Evolutionary conservation across 2,329 filamentous ascomycete species (phyloP), one percentile per base, ranked within the genome.

Genomic region (Fusarium setosum): DNA sequence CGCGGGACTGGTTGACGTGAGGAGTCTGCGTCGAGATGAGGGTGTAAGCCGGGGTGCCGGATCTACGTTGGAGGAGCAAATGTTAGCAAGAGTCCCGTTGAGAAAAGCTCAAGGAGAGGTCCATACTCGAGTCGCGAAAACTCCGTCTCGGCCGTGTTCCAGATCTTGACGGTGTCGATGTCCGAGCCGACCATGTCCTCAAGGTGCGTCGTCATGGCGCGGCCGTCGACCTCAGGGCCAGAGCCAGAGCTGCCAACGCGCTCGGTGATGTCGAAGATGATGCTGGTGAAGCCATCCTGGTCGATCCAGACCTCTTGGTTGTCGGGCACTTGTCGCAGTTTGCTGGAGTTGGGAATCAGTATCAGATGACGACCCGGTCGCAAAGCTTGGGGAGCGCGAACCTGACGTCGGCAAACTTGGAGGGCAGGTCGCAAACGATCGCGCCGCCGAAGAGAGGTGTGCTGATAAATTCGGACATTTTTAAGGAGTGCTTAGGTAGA

Each of bases 301-400:
- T 96, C 93, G 73, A 97, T 90, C 81, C 90, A 97, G 70, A 97
- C 91, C 83, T 97, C 95, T 81, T 98, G 94, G 77, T 96, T 92
- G 76, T 95, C 90, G 49, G 92, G 92, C 6, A 94, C 88, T 79
- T 93, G 86, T 65, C 92, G 89, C 69, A 94, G 85, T 54, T 86
- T 85, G 80, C 91, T 93, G 63, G 21, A 42, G 34, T 4, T n/a
- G 32, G 40, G 21, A 23, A 42, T 68, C 31, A 71, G 56, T 23
- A 62, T 29, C 9, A 53, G 41, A 24, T 48, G 20, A 13, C 26
- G 42, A 42, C 13, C 17, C 56, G 10, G 37, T 56, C 55, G 63
- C 67, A 57, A 61, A 49, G 53, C 21, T 7, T 26, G 51, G 23
- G 8, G 21, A 29, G 23, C 17, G 26, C 52, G 24, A 32, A 92